Evolutionary conservation across 768 basidiomycete genomes (phyloP).

Genomic region (Coprinopsis marcescibilis): DNA sequence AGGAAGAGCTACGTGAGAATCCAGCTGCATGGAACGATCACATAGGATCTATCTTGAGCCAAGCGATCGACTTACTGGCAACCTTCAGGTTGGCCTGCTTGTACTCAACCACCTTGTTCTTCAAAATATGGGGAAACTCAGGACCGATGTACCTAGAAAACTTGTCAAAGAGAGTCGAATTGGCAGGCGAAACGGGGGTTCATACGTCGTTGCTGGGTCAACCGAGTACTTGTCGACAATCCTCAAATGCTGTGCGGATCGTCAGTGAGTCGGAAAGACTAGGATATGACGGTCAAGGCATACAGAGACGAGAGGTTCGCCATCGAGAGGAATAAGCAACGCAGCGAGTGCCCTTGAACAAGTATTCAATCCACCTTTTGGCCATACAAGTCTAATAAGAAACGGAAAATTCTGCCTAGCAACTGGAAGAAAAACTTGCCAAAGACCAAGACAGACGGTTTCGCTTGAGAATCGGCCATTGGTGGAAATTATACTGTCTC

Average conservation of each 20-base stretch:
- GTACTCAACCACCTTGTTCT: slow-evolving; percentile 69
- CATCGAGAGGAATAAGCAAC: slow-evolving; percentile 60
- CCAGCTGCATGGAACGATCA: slow-evolving; percentile 13
- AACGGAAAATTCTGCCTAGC: neutral
- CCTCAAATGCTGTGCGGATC: slow-evolving; percentile 17
- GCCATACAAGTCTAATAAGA: slow-evolving; percentile 9
- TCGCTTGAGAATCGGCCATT: slow-evolving; percentile 30
- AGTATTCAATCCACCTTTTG: slow-evolving; percentile 74
- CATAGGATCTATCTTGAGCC: neutral
- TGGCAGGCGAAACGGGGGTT: slow-evolving; percentile 2
- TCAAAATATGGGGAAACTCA: slow-evolving; percentile 66
- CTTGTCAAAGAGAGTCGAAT: slow-evolving; percentile 3
- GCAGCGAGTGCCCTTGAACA: slow-evolving; percentile 68
- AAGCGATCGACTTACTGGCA: slow-evolving; percentile 40
- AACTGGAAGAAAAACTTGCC: slow-evolving; percentile 39
- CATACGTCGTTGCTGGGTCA: slow-evolving; percentile 28
- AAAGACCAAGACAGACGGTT: slow-evolving; percentile 70
- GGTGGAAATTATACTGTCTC: slow-evolving; percentile 3
- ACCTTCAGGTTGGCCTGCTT: slow-evolving; percentile 77
- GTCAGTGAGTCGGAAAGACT: neutral
- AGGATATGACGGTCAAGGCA: slow-evolving; percentile 19
- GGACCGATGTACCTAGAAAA: slow-evolving; percentile 64
- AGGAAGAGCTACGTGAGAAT: slow-evolving; percentile 6
- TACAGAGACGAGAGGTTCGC: slow-evolving; percentile 69
- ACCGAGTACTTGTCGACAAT: slow-evolving; percentile 29